A percentile compares a stretch with the other conserved stretches of the same genome.
Conservation (phyloP, 1,284 basidiomycete genomes). For the Coniferiporia sulphurascens region DNA sequence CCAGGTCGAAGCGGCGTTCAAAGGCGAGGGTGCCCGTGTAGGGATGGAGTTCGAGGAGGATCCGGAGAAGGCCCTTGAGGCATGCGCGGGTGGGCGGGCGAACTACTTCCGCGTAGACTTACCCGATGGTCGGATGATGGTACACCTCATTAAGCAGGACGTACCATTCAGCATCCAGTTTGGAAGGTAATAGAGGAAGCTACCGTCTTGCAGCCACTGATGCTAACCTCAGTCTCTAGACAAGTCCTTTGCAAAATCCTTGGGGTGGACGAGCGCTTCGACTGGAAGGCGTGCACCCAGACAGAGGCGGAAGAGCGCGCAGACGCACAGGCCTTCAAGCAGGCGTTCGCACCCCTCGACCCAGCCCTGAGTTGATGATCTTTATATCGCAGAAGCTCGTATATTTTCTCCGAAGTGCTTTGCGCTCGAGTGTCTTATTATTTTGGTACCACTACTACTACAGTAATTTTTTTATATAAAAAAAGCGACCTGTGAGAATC, state of each 20-base stretch:
- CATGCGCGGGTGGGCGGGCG: conserved; percentile 47
- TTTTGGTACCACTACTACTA: too few relatives aligned
- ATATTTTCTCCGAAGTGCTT: too few relatives aligned
- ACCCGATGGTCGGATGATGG: conserved; percentile 79
- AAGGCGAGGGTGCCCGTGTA: conserved; percentile 54
- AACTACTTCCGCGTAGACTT: conserved; percentile 89
- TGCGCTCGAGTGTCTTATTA: too few relatives aligned
- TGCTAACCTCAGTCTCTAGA: conserved; percentile 37
- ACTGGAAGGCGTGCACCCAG: conserved; percentile 87
- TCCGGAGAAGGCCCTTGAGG: conserved; percentile 56
- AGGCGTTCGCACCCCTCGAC: conserved; percentile 74
- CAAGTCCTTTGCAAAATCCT: conserved; percentile 74
- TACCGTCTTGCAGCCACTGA: conserved; percentile 1
- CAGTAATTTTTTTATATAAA: too few relatives aligned
- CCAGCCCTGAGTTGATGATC: conserved; percentile 20
- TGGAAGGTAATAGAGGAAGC: conserved; percentile 57
- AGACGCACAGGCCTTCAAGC: conserved; percentile 79
- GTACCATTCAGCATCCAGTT: conserved; percentile 87
- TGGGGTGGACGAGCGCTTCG: conserved; percentile 68
- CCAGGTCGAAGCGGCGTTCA: conserved; percentile 67
- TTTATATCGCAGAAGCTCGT: background rate
- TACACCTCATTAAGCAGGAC: conserved; percentile 77
- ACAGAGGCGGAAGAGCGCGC: conserved; percentile 77
- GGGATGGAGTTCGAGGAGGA: conserved; percentile 67
- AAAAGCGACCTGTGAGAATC: too few relatives aligned